Percentiles rank a stretch among this genome's conserved stretches.
Evolutionary conservation across 768 basidiomycete species (phyloP).

Genomic region (Boletus tylopilopsis): DNA sequence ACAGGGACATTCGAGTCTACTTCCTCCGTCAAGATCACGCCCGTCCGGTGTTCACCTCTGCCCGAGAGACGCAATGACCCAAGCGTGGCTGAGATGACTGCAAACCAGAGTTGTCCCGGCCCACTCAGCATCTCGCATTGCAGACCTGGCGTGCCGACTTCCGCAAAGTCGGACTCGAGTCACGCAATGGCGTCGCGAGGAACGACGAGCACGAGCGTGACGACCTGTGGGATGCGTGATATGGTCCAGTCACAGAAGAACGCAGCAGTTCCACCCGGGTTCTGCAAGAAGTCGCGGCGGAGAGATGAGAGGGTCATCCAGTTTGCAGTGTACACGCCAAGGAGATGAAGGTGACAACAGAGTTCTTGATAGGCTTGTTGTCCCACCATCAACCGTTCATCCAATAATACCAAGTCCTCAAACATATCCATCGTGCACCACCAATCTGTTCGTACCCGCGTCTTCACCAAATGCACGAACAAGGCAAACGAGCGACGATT

Average conservation of each 20-base stretch:
- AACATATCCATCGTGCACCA: constrained; percentile 32
- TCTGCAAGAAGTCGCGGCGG: background rate
- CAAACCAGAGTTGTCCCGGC: constrained; percentile 12
- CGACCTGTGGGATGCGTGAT: constrained; percentile 24
- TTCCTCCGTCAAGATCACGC: constrained; percentile 4
- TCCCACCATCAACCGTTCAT: constrained; percentile 17
- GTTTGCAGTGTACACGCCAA: constrained; percentile 32
- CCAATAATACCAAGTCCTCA: constrained; percentile 16
- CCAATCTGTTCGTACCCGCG: constrained; percentile 42
- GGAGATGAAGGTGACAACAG: constrained; percentile 39
- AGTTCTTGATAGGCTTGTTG: constrained; percentile 42
- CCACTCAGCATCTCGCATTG: constrained; percentile 20
- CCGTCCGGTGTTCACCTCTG: constrained; percentile 15
- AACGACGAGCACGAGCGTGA: constrained; percentile 32
- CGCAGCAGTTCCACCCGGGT: background rate
- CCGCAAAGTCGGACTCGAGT: constrained; percentile 4
- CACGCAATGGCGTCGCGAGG: constrained; percentile 23
- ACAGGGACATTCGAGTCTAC: background rate
- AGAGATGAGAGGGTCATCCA: background rate
- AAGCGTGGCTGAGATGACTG: constrained; percentile 18
- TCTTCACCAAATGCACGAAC: constrained; percentile 40
- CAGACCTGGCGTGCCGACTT: constrained; percentile 10
- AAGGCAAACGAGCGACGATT: constrained; percentile 44
- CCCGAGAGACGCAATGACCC: constrained; percentile 19
- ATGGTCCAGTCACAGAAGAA: constrained; percentile 28